These are phyloP conservation scores for Kandelia obovata DNA, from an alignment of 345 rosid species.

Conservation along the genomic window DNA sequence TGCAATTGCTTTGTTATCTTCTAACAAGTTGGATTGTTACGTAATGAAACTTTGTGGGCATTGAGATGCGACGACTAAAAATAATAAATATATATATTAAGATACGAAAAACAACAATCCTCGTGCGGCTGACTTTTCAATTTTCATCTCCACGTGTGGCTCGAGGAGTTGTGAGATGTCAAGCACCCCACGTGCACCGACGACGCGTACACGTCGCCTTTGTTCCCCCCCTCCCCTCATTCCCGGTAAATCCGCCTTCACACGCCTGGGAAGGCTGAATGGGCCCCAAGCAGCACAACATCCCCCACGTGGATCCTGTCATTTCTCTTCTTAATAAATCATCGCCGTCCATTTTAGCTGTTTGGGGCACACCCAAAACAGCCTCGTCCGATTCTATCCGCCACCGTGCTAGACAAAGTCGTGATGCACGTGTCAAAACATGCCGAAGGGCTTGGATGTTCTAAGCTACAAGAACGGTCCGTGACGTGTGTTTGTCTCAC, in stretches of 20 bases:
- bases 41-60: no score
- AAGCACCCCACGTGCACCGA: not conserved
- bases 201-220: not conserved
- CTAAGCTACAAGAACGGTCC: not conserved
- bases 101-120: not conserved
- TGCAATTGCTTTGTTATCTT: no score
- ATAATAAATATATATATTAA: no score
- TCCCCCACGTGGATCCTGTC: no score
- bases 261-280: not conserved
- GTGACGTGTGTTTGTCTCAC: no score
- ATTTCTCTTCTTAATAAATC: not conserved
- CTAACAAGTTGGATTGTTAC: no score
- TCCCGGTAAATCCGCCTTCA: not conserved
- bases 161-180: not conserved
- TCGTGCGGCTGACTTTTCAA: constrained; percentile 18
- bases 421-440: no score
- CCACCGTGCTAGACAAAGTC: not conserved
- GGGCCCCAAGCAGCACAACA: not conserved
- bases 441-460: not conserved
- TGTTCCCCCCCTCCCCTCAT: no score
- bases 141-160: constrained; percentile 7
- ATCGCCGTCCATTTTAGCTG: constrained; percentile 10
- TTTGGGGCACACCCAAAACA: not conserved
- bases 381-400: not conserved
- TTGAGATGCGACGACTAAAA: no score